A percentile compares a stretch with the other conserved stretches of the same genome.
Evolutionary conservation across 352 stramenopile genomes (phyloP).

Genomic region (Phytophthora cactorum): DNA sequence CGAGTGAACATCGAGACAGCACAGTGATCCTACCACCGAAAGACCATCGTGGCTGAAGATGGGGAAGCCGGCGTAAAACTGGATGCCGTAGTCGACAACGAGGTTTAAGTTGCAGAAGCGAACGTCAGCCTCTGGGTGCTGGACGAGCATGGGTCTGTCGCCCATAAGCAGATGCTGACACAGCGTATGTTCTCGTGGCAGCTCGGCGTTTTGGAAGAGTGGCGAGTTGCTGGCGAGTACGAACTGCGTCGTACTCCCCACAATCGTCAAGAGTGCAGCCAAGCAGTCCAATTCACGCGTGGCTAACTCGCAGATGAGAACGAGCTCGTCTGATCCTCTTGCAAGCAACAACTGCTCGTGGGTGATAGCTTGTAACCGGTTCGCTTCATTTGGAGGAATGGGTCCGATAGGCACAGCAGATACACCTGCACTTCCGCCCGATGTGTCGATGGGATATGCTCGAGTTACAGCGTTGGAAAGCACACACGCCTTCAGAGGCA

Average conservation of each 20-base stretch:
- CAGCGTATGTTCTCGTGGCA: conserved; percentile 49
- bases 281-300: conserved; percentile 45
- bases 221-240: conserved; percentile 44
- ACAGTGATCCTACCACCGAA: conserved; percentile 3
- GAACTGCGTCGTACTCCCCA: conserved; percentile 39
- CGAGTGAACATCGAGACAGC: conserved; percentile 10
- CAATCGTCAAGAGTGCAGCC: conserved; percentile 48
- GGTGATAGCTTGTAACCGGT: conserved; percentile 39
- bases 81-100: conserved; percentile 32
- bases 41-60: conserved; percentile 9
- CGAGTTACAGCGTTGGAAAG: conserved; percentile 42
- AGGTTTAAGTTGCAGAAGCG: conserved; percentile 48
- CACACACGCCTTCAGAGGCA: conserved; percentile 37
- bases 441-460: conserved; percentile 37
- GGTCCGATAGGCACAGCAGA: conserved; percentile 20
- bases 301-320: conserved; percentile 42
- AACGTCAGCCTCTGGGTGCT: conserved; percentile 61
- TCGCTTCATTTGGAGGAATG: conserved; percentile 44
- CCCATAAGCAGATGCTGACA: conserved; percentile 63
- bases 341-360: conserved; percentile 34
- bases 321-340: conserved; percentile 37
- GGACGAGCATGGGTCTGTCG: conserved; percentile 54
- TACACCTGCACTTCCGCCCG: background rate
- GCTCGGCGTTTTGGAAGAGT: conserved; percentile 28
- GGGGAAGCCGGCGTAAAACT: conserved; percentile 51